phyloP scores from a whole-genome alignment of 805 yeast genomes.

The Ascoidea tarda region DNA sequence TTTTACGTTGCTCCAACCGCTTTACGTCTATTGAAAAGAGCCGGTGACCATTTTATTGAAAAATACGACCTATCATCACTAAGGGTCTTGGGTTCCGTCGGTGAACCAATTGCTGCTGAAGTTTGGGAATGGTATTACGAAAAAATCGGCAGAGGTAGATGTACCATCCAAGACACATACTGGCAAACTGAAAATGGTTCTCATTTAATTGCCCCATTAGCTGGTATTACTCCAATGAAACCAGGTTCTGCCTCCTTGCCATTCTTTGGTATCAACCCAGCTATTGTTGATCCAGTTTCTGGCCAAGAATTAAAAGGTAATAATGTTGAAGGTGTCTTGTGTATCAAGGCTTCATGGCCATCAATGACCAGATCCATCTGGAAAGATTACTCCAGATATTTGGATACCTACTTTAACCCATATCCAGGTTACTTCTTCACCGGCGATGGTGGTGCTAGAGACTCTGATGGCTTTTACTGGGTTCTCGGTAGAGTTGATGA shows the following conservation, averaged over 20 bases:
- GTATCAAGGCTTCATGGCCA: constrained; percentile 64
- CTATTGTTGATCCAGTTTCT: constrained; percentile 56
- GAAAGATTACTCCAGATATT: constrained; percentile 57
- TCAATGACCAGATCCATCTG: constrained; percentile 74
- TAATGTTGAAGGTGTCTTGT: constrained; percentile 70
- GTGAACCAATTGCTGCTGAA: constrained; percentile 76
- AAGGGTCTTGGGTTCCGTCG: constrained; percentile 66
- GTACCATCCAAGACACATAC: constrained; percentile 67
- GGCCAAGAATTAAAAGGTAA: constrained; percentile 56
- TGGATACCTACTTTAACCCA: constrained; percentile 70
- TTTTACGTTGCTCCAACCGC: constrained; percentile 81
- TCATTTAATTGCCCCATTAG: constrained; percentile 62
- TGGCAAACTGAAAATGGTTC: constrained; percentile 86
- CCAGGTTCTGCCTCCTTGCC: constrained; percentile 80
- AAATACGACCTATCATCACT: constrained; percentile 47
- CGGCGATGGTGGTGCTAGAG: constrained; percentile 83
- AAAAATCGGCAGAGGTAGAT: constrained; percentile 50
- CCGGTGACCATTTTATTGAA: constrained; percentile 49
- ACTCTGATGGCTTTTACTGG: constrained; percentile 72
- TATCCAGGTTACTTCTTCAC: constrained; percentile 72
- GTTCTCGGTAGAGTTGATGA: constrained; percentile 78
- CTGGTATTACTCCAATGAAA: constrained; percentile 64
- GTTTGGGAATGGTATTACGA: constrained; percentile 79
- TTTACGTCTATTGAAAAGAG: constrained; percentile 56
- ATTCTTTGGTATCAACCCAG: constrained; percentile 66